Evolutionary conservation across 2,329 filamentous ascomycete genomes (phyloP), one percentile per base, ranked within the genome.

Genomic region (Ceratocystis diversiconidia): DNA sequence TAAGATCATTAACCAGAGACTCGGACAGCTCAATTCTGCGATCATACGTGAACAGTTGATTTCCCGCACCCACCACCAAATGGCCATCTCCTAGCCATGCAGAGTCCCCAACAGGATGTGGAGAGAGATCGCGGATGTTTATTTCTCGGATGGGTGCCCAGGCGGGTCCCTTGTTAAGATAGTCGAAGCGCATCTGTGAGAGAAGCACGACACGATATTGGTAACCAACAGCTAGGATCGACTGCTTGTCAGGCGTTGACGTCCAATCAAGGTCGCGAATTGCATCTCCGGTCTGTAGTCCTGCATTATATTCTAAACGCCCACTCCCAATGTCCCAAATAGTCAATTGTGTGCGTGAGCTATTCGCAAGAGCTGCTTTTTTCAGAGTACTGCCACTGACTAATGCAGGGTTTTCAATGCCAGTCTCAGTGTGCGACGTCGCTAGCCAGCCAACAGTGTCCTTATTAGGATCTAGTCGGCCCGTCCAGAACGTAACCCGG

Each of bases 261-360:
- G 91, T 92, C 92, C 92, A 96, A 73, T 96, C 91, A 12, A 96
- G 82, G 73, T 96, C 92, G 69, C 87, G 85, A 50, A 96, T 90
- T 5, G 81, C 82, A 70, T 94, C 88, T 67, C 87, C 82, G 12
- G 81, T 80, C 69, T 87, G 82, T 69, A 91, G 94, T 36, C 84
- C 81, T 70, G 92, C 84, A 68, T 89, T 82, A 71, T 89, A 91
- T 73, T 96, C 92, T 5, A 96, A 80, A 68, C 90, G 86, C 1
- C 86, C 86, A 65, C 87, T 89, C 68, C 87, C 84, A 10, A 90
- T 88, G 72, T 96, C 92, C 92, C 92, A 96, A 62, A 96, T 95
- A 0, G 89, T 95, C 62, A 96, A 76, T 50, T 85, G 84, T 0
- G 87, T 90, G 68, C 86, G 84, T 15, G 81, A 79, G 2, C 83